A percentile compares a stretch with the other conserved stretches of the same genome.
Conservation (phyloP, 2,329 filamentous ascomycete species). For the Penicillium hesseltinei region DNA sequence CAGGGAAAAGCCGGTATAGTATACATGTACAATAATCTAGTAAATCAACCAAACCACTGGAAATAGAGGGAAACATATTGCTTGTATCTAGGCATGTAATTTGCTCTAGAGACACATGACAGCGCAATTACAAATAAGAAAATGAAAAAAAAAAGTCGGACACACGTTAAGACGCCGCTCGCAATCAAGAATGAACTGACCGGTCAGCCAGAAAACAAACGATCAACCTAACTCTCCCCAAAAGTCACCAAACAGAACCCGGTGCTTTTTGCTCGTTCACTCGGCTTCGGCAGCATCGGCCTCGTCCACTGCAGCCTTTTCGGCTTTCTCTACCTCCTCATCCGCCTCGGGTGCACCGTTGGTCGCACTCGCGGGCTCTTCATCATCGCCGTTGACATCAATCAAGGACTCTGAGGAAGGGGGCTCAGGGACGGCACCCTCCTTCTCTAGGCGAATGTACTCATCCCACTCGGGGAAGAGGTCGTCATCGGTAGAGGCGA, state of each 20-base stretch:
- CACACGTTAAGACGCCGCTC: constrained; percentile 31
- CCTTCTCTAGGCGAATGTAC: constrained; percentile 76
- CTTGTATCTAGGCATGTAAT: constrained; percentile 22
- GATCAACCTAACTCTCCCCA: constrained; percentile 22
- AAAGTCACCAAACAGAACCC: constrained; percentile 14
- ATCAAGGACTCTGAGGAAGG: constrained; percentile 42
- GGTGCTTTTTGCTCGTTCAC: constrained; percentile 19
- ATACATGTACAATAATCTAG: constrained; percentile 6
- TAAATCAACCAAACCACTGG: neutral
- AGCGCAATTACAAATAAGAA: constrained; percentile 21
- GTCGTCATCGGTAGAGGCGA: constrained; percentile 60
- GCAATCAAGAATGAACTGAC: constrained; percentile 24
- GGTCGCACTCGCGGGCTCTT: constrained; percentile 30
- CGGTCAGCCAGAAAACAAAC: constrained; percentile 21
- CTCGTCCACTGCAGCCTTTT: constrained; percentile 7
- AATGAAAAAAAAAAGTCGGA: constrained; percentile 20
- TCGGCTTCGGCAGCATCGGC: constrained; percentile 22
- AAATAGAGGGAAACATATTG: constrained; percentile 11
- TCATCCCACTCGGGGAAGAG: constrained; percentile 97
- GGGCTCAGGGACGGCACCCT: constrained; percentile 55
- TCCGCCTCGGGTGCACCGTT: constrained; percentile 36
- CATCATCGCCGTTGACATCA: constrained; percentile 39
- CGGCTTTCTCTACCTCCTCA: constrained; percentile 24
- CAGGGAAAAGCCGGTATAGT: neutral
- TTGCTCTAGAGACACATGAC: constrained; percentile 17